Percentiles rank a stretch among this genome's conserved stretches.
These are phyloP conservation scores for Usnea hakonensis DNA, from an alignment of 495 filamentous ascomycete genomes.

Conservation along the genomic window DNA sequence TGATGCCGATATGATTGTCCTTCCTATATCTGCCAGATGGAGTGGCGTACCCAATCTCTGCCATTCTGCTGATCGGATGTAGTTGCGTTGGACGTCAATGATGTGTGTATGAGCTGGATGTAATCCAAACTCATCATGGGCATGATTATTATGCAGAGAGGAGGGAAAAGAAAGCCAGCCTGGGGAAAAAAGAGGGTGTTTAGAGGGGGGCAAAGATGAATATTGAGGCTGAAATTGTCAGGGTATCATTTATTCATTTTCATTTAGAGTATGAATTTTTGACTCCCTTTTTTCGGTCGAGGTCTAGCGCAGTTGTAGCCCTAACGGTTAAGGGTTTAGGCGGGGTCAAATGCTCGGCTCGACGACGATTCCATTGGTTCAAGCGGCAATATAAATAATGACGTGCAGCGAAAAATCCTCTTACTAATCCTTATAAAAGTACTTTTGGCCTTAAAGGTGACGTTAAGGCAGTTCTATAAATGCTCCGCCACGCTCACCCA, in stretches of 20 bases:
- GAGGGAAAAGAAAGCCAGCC: not conserved
- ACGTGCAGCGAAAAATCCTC: not conserved
- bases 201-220: too few species aligned
- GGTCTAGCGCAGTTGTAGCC: too few species aligned
- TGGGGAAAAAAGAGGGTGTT: not conserved
- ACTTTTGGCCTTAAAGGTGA: too few species aligned
- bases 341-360: too few species aligned
- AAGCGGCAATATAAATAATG: not conserved
- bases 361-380: not conserved
- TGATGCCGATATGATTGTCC: not conserved
- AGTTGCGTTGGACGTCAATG: not conserved
- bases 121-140: not conserved
- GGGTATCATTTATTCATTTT: not conserved
- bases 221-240: not conserved
- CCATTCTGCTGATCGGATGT: constrained; percentile 2
- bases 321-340: too few species aligned
- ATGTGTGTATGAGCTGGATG: not conserved
- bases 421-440: too few species aligned
- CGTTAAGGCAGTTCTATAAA: too few species aligned
- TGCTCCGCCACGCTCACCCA: not conserved
- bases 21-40: not conserved
- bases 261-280: too few species aligned
- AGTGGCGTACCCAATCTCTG: constrained; percentile 11
- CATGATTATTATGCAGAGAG: not conserved
- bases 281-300: too few species aligned